phyloP scores from a whole-genome alignment of 2,329 filamentous ascomycete genomes.

The Cordyceps militaris region DNA sequence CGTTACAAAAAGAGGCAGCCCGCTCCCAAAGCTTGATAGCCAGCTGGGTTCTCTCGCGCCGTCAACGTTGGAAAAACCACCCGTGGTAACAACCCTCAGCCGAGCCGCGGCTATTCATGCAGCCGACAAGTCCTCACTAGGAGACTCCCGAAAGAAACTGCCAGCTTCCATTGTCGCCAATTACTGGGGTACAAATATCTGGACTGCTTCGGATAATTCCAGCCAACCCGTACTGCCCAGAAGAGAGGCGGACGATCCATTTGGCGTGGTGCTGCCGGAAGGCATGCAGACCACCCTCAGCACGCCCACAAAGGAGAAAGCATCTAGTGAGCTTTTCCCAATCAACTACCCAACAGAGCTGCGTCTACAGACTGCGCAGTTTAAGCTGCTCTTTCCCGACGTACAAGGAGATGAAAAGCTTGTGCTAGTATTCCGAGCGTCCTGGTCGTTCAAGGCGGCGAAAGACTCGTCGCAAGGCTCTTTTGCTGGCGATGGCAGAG shows the following conservation, averaged over 20 bases:
- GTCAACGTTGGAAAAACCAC: slow-evolving; percentile 73
- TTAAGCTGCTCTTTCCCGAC: slow-evolving; percentile 81
- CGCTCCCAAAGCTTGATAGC: slow-evolving; percentile 36
- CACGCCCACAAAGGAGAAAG: slow-evolving; percentile 24
- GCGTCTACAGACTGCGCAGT: slow-evolving; percentile 84
- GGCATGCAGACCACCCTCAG: slow-evolving; percentile 24
- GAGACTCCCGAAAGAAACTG: slow-evolving; percentile 62
- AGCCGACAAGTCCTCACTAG: slow-evolving; percentile 62
- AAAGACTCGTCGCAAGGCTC: slow-evolving; percentile 34
- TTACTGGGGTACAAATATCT: slow-evolving; percentile 84
- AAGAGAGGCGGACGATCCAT: slow-evolving; percentile 32
- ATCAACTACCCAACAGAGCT: slow-evolving; percentile 74
- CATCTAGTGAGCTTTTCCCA: slow-evolving; percentile 53
- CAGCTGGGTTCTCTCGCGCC: slow-evolving; percentile 66
- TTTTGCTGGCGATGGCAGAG: slow-evolving; percentile 60
- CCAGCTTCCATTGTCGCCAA: slow-evolving; percentile 87
- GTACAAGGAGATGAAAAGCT: slow-evolving; percentile 72
- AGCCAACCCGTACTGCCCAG: slow-evolving; percentile 26
- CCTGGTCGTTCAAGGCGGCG: slow-evolving; percentile 58
- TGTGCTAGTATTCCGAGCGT: slow-evolving; percentile 85
- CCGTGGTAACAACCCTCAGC: slow-evolving; percentile 77
- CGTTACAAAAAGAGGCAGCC: slow-evolving; percentile 22
- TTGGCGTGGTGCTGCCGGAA: slow-evolving; percentile 33
- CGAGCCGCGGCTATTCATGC: slow-evolving; percentile 76
- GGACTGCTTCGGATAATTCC: slow-evolving; percentile 38